Percentiles rank a stretch among this genome's conserved stretches.
These are phyloP conservation scores for Lentinula aciculospora DNA, from an alignment of 768 basidiomycete species.

Conservation along the genomic window DNA sequence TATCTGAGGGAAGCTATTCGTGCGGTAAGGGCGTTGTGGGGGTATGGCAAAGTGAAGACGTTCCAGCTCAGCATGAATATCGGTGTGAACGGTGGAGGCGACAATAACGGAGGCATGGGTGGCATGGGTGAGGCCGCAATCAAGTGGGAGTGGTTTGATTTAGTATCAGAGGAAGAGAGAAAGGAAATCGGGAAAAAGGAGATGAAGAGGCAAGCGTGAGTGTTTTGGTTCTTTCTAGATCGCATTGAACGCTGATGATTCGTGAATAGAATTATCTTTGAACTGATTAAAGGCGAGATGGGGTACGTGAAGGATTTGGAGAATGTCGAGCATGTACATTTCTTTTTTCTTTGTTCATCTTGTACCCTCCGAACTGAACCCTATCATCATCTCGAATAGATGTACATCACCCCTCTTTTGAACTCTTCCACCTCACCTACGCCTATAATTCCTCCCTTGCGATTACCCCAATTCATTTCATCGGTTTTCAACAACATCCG, in stretches of 20 bases:
- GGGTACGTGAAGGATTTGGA: constrained; percentile 89
- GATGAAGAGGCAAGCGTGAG: constrained; percentile 80
- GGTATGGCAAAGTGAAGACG: constrained; percentile 75
- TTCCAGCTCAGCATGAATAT: constrained; percentile 89
- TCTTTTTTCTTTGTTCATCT: not conserved
- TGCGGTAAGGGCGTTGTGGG: constrained; percentile 78
- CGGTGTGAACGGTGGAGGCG: constrained; percentile 27
- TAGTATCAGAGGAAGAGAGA: constrained; percentile 65
- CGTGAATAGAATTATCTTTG: constrained; percentile 73
- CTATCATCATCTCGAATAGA: constrained; percentile 34
- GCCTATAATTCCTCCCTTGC: constrained; percentile 69
- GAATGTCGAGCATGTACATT: constrained; percentile 68
- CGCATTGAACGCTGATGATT: not conserved
- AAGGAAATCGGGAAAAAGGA: constrained; percentile 65
- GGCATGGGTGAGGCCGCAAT: constrained; percentile 35
- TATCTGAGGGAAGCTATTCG: constrained; percentile 80
- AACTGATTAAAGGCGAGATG: constrained; percentile 95
- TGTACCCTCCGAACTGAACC: not conserved
- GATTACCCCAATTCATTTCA: constrained; percentile 68
- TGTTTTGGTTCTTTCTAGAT: constrained; percentile 7
- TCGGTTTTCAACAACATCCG: constrained; percentile 89
- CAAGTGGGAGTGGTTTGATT: constrained; percentile 89
- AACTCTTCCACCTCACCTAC: constrained; percentile 70
- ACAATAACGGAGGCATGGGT: not conserved
- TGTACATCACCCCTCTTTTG: constrained; percentile 77